Evolutionary conservation across 1,284 basidiomycete genomes (phyloP).

Genomic region (Trichosporon coremiiforme): DNA sequence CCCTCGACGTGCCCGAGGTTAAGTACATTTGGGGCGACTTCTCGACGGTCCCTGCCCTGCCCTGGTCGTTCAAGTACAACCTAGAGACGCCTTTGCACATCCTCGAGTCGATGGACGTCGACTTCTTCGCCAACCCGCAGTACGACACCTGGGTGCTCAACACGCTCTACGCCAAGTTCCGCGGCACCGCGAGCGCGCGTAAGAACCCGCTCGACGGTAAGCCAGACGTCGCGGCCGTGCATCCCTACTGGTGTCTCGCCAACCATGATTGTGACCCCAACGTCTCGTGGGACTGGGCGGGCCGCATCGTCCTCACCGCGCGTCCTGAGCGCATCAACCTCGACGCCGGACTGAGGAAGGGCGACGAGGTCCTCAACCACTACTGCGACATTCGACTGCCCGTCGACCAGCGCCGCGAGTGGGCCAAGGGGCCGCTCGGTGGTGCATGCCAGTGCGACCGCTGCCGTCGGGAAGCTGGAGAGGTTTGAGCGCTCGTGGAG

Average conservation of each 20-base stretch:
- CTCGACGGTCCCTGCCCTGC: slow-evolving; percentile 22
- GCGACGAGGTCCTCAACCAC: slow-evolving; percentile 30
- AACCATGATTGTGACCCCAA: slow-evolving; percentile 34
- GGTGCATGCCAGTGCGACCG: slow-evolving; percentile 27
- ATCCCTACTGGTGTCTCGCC: slow-evolving; percentile 31
- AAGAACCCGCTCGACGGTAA: slow-evolving; percentile 26
- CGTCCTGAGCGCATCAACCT: slow-evolving; percentile 14
- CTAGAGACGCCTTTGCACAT: slow-evolving; percentile 28
- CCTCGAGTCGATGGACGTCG: slow-evolving; percentile 29
- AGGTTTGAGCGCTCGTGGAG: background rate
- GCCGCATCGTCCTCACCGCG: slow-evolving; percentile 22
- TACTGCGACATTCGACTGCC: slow-evolving; percentile 30
- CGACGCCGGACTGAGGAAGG: slow-evolving; percentile 18
- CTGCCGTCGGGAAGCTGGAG: slow-evolving; percentile 23
- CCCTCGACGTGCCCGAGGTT: slow-evolving; percentile 29
- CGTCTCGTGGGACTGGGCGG: slow-evolving; percentile 30
- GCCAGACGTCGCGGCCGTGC: slow-evolving; percentile 30
- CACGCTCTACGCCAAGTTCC: slow-evolving; percentile 31
- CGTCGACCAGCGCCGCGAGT: slow-evolving; percentile 28
- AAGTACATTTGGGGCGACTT: slow-evolving; percentile 32
- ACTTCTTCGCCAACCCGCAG: slow-evolving; percentile 24
- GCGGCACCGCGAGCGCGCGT: slow-evolving; percentile 28
- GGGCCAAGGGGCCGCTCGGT: slow-evolving; percentile 28
- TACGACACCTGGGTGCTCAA: slow-evolving; percentile 30
- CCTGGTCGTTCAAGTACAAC: slow-evolving; percentile 30